Percentiles rank a stretch among this genome's conserved stretches.
Conservation (phyloP, 305 asterid genomes). For the Ruellia speciosa region DNA sequence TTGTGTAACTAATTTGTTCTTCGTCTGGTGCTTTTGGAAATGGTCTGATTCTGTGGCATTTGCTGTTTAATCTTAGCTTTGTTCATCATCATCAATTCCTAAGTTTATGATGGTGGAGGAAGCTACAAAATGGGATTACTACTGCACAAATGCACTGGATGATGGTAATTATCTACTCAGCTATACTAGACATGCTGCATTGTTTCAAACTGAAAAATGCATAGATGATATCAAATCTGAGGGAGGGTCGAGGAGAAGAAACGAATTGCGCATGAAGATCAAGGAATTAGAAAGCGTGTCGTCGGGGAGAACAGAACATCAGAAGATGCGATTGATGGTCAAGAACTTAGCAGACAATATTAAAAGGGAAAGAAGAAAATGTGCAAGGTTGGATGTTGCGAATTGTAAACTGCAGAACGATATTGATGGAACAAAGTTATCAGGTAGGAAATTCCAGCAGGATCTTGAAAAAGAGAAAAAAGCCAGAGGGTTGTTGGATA, state of each 20-base stretch:
- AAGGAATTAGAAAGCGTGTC: slow-evolving; percentile 41
- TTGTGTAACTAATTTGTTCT: no score
- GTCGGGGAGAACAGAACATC: slow-evolving; percentile 85
- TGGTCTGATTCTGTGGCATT: not conserved
- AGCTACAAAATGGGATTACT: not conserved
- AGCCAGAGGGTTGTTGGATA: slow-evolving; percentile 75
- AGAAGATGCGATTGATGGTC: slow-evolving; percentile 72
- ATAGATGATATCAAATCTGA: not conserved
- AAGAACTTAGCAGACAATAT: slow-evolving; percentile 61
- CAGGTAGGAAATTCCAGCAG: slow-evolving; percentile 62
- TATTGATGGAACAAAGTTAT: slow-evolving; percentile 55
- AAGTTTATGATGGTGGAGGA: not conserved
- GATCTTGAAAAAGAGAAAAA: slow-evolving; percentile 79
- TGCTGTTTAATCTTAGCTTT: not conserved
- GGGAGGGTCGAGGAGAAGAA: not conserved
- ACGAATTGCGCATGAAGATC: no score
- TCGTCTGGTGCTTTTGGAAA: no score
- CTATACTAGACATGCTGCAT: no score
- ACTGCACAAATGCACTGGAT: no score
- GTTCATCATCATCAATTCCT: not conserved
- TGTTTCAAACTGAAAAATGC: no score
- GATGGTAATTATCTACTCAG: no score
- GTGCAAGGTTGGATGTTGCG: slow-evolving; percentile 68
- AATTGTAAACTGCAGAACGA: slow-evolving; percentile 73
- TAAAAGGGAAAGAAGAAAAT: slow-evolving; percentile 60